Percentiles rank a stretch among this genome's conserved stretches.
These are phyloP conservation scores for Thermothielavioides terrestris DNA, from an alignment of 495 filamentous ascomycete species.

Conservation along the genomic window DNA sequence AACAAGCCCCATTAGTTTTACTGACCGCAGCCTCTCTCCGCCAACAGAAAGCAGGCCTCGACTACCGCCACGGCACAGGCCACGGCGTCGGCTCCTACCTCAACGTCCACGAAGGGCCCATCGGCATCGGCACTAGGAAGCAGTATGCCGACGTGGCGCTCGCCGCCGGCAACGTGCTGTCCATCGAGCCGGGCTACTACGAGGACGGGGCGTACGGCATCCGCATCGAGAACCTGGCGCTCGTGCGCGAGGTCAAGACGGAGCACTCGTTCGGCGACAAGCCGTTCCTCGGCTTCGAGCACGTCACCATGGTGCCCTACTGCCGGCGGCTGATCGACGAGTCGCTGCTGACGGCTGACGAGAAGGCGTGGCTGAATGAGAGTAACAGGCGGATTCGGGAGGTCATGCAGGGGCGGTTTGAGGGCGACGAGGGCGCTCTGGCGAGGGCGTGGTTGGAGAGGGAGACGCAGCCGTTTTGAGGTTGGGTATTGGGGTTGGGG, in stretches of 20 bases:
- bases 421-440: conserved; percentile 56
- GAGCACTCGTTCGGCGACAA: conserved; percentile 85
- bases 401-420: conserved; percentile 77
- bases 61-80: conserved; percentile 94
- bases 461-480: conserved; percentile 57
- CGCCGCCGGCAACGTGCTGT: conserved; percentile 85
- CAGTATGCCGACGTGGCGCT: conserved; percentile 90
- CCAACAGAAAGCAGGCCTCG: conserved; percentile 63
- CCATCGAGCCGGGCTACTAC: conserved; percentile 95
- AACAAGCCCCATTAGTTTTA: not conserved
- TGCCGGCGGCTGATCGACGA: conserved; percentile 83
- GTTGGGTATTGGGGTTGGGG: not conserved
- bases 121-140: conserved; percentile 86
- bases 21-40: not conserved
- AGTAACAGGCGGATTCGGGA: conserved; percentile 75
- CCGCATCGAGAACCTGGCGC: conserved; percentile 90
- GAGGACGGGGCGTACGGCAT: conserved; percentile 98
- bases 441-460: conserved; percentile 72
- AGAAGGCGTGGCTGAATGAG: conserved; percentile 80
- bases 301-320: conserved; percentile 93
- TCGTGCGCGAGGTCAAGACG: conserved; percentile 80
- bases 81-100: conserved; percentile 89
- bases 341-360: conserved; percentile 58
- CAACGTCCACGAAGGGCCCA: conserved; percentile 96
- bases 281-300: conserved; percentile 90